Percentiles rank a stretch among this genome's conserved stretches.
phyloP scores from a whole-genome alignment of 2,329 filamentous ascomycete species.

The Zasmidium angulare region DNA sequence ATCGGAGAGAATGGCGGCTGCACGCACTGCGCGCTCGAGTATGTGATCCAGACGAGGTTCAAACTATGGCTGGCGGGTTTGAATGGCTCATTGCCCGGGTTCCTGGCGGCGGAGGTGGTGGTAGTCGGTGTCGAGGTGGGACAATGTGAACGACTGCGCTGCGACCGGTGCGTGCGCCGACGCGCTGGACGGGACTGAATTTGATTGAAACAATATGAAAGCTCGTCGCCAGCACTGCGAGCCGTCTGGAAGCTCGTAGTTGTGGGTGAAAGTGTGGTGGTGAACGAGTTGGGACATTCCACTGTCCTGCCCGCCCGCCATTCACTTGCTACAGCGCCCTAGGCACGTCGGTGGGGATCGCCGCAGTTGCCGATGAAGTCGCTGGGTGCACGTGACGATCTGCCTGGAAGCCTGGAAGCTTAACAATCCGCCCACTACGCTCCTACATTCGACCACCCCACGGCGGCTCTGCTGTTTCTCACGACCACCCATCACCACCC shows the following conservation, averaged over 20 bases:
- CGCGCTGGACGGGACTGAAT: not conserved
- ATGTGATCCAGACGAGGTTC: not conserved
- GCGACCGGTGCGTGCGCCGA: not conserved
- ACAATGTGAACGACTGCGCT: not conserved
- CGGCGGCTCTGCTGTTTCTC: not conserved
- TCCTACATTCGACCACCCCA: conserved; percentile 5
- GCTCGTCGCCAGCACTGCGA: not conserved
- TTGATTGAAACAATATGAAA: not conserved
- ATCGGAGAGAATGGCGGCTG: conserved; percentile 1
- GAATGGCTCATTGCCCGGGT: not conserved
- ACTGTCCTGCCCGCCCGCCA: not conserved
- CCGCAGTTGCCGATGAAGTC: not conserved
- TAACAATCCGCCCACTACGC: not conserved
- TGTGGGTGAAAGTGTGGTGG: not conserved
- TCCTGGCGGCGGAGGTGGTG: not conserved
- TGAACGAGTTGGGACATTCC: not conserved
- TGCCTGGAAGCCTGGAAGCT: not conserved
- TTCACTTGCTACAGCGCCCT: too few species aligned
- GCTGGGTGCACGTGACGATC: not conserved
- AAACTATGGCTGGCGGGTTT: not conserved
- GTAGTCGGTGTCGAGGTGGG: not conserved
- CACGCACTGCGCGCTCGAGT: not conserved
- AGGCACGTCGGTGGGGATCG: not conserved
- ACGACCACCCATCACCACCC: conserved; percentile 33
- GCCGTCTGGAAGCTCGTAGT: not conserved